These are phyloP conservation scores for Boletus albobrunnescens DNA, from an alignment of 1,284 basidiomycete species.

Conservation along the genomic window DNA sequence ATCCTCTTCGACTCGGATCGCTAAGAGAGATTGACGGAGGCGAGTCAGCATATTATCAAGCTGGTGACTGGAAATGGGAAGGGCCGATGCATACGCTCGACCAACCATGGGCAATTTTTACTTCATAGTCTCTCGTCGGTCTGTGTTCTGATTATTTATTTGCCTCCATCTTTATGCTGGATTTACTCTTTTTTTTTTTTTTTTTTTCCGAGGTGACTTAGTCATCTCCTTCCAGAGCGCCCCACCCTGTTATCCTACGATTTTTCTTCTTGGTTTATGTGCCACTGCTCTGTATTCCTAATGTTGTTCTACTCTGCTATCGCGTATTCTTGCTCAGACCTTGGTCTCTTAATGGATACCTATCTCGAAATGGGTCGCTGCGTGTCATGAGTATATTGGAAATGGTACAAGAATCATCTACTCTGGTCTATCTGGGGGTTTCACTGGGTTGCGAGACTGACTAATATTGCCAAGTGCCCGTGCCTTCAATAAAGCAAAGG, in stretches of 20 bases:
- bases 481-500: slow-evolving; percentile 46
- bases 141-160: slow-evolving; percentile 33
- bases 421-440: slow-evolving; percentile 19
- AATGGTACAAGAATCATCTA: slow-evolving; percentile 10
- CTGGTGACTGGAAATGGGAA: slow-evolving; percentile 70
- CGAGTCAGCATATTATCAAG: slow-evolving; percentile 65
- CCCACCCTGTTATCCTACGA: slow-evolving; percentile 33
- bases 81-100: slow-evolving; percentile 58
- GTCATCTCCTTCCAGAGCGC: slow-evolving; percentile 5
- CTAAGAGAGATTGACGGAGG: slow-evolving; percentile 73
- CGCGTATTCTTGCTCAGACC: slow-evolving; percentile 39
- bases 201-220: slow-evolving; percentile 23
- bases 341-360: slow-evolving; percentile 35
- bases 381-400: slow-evolving; percentile 15
- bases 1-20: slow-evolving; percentile 54
- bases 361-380: slow-evolving; percentile 15
- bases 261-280: slow-evolving; percentile 37
- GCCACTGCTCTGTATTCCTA: slow-evolving; percentile 36
- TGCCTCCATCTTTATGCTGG: slow-evolving; percentile 38
- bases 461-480: slow-evolving; percentile 57
- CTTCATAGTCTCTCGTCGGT: slow-evolving; percentile 41
- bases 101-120: slow-evolving; percentile 68
- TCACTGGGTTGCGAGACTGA: slow-evolving; percentile 28
- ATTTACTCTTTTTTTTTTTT: slow-evolving; percentile 30
- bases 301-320: slow-evolving; percentile 38